Conservation (phyloP, 2,329 filamentous ascomycete genomes). For the Aspergillus tamarii region DNA sequence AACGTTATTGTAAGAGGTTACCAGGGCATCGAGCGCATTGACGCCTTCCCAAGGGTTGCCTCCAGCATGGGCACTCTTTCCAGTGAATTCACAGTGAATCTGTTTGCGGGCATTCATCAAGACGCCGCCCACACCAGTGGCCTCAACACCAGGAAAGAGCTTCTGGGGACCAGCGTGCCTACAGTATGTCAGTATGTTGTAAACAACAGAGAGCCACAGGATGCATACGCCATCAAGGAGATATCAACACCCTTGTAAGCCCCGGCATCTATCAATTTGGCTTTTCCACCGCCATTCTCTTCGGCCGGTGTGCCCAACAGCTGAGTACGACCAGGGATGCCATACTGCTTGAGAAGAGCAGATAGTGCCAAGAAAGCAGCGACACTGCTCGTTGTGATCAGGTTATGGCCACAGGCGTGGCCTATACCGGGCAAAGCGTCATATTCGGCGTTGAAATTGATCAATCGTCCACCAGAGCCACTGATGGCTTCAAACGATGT, state of each 20-base stretch:
- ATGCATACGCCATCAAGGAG: constrained; percentile 48
- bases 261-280: constrained; percentile 47
- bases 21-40: constrained; percentile 62
- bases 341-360: constrained; percentile 45
- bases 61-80: constrained; percentile 60
- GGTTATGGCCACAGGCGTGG: constrained; percentile 47
- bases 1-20: constrained; percentile 51
- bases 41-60: constrained; percentile 62
- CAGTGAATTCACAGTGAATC: constrained; percentile 48
- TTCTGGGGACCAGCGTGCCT: constrained; percentile 32
- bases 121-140: constrained; percentile 31
- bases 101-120: constrained; percentile 40
- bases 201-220: no score
- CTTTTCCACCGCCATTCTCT: constrained; percentile 45
- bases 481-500: constrained; percentile 56
- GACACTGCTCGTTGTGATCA: constrained; percentile 41
- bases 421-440: constrained; percentile 46
- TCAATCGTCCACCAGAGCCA: constrained; percentile 43
- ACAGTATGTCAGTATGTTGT: background rate
- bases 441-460: constrained; percentile 49
- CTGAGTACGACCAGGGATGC: constrained; percentile 41
- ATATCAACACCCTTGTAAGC: constrained; percentile 46
- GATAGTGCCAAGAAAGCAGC: constrained; percentile 51
- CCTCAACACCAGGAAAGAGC: constrained; percentile 28
- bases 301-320: constrained; percentile 46